phyloP scores from a whole-genome alignment of 2,329 filamentous ascomycete genomes.

The Colletotrichum lentis region DNA sequence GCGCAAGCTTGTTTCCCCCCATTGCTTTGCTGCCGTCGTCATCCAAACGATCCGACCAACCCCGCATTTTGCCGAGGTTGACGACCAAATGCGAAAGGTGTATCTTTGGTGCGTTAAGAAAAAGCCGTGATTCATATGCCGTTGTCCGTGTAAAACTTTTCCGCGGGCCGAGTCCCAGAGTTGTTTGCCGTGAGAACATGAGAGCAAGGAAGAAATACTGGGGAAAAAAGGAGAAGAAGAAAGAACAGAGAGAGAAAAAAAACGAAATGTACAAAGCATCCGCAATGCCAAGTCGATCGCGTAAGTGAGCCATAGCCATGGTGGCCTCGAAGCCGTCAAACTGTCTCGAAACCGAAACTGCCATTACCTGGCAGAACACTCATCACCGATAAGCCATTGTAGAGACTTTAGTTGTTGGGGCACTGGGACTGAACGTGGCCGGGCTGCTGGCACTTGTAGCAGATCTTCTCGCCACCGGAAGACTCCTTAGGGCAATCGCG shows the following conservation, averaged over 20 bases:
- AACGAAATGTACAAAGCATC: constrained; percentile 36
- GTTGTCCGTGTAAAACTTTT: constrained; percentile 39
- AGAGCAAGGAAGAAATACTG: constrained; percentile 32
- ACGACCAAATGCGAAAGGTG: constrained; percentile 37
- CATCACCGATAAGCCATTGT: constrained; percentile 35
- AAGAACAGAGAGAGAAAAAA: constrained; percentile 7
- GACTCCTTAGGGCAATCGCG: constrained; percentile 96
- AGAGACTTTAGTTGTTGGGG: constrained; percentile 73
- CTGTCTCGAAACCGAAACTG: constrained; percentile 27
- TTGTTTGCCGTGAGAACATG: constrained; percentile 34
- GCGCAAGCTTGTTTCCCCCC: constrained; percentile 27
- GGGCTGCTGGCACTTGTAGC: constrained; percentile 90
- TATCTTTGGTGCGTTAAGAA: constrained; percentile 38
- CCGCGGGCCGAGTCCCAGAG: constrained; percentile 37
- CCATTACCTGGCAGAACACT: constrained; percentile 29
- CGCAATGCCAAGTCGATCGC: constrained; percentile 37
- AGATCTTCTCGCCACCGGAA: constrained; percentile 87
- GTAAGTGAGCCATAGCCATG: constrained; percentile 28
- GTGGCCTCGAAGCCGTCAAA: constrained; percentile 24
- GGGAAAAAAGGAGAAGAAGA: background rate
- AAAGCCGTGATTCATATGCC: constrained; percentile 39
- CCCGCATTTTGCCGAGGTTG: constrained; percentile 30
- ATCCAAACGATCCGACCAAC: constrained; percentile 37
- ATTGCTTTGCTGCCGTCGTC: constrained; percentile 33
- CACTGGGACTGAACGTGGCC: constrained; percentile 95